Evolutionary conservation across 768 basidiomycete genomes (phyloP), one percentile per base, ranked within the genome.

Genomic region (Leucosporidium creatinivorum): DNA sequence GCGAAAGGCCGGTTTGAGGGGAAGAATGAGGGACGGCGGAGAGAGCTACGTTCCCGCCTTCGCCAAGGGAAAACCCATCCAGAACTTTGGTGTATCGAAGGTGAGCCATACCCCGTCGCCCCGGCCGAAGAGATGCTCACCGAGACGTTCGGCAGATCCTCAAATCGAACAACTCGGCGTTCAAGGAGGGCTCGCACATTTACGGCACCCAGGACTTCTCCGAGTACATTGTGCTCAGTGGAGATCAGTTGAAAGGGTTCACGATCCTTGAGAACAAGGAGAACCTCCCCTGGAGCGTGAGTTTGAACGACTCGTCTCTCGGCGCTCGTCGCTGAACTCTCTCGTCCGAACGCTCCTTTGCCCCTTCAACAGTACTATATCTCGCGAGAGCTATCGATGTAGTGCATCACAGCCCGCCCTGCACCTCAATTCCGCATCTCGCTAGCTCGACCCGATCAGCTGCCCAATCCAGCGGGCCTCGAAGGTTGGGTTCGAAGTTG

Each of bases 241-340:
- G 62, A 54, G 74, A 69, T 0, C 60, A 56, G 15, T 67, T 39
- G 15, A 62, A 65, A 39, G 19, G 30, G 19, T 68, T 68, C 47
- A 69, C 66, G 60, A 12, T 62, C 21, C 62, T 76, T 26, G 69
- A 74, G 58, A 75, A 76, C 71, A 69, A 66, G 61, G 75, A 75
- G 63, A 26, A 39, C 9, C 61, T 77, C 1, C 73, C 73, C 13
- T 74, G 73, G 73, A 72, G 60, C 4, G 76, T 28, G 67, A 70
- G 57, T 33, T 19, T 8, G 9, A 5, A 21, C 7, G 10, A 52
- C 13, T 10, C 25, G 44, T 3, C 31, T 10, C 17, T 21, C 23
- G 57, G 15, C 12, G 31, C 58, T 47, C 39, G n/a, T 18, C n/a
- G n/a, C 31, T n/a, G 57, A 36, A n/a, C n/a, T n/a, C n/a, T n/a